A percentile compares a stretch with the other conserved stretches of the same genome.
phyloP scores from a whole-genome alignment of 2,329 filamentous ascomycete species.

The Cladosporium phlei region DNA sequence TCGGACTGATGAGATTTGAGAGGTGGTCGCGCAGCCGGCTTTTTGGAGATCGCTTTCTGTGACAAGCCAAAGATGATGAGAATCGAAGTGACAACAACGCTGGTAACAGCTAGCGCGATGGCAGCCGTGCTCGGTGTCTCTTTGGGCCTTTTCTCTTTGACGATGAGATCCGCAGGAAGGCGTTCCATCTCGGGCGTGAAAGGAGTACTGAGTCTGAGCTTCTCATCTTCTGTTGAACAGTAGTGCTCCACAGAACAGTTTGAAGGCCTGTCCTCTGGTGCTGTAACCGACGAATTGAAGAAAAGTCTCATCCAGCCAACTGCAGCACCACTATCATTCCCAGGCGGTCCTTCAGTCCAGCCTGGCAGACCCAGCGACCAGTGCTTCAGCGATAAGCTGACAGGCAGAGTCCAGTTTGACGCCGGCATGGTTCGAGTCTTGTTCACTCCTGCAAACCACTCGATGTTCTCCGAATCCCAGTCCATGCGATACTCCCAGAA shows the following conservation, averaged over 20 bases:
- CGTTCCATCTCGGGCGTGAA: conserved; percentile 14
- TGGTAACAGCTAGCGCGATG: conserved; percentile 7
- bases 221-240: conserved; percentile 28
- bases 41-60: conserved; percentile 6
- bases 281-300: conserved; percentile 46
- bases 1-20: conserved; percentile 10
- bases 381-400: conserved; percentile 43
- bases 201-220: conserved; percentile 19
- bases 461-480: conserved; percentile 42
- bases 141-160: not conserved
- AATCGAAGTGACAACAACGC: conserved; percentile 9
- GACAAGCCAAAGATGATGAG: conserved; percentile 6
- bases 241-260: conserved; percentile 10
- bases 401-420: conserved; percentile 28
- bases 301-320: conserved; percentile 46
- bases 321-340: conserved; percentile 36
- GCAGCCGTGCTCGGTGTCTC: conserved; percentile 8
- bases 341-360: conserved; percentile 44
- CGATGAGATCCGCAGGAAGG: conserved; percentile 2
- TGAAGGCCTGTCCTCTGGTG: conserved; percentile 18
- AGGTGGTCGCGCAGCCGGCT: conserved; percentile 2
- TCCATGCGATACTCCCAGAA: conserved; percentile 46
- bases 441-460: conserved; percentile 37
- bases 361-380: conserved; percentile 45
- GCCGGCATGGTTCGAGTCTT: conserved; percentile 24